A percentile compares a stretch with the other conserved stretches of the same genome.
These are phyloP conservation scores for Pythium monospermum DNA, from an alignment of 352 stramenopile species.

Conservation along the genomic window DNA sequence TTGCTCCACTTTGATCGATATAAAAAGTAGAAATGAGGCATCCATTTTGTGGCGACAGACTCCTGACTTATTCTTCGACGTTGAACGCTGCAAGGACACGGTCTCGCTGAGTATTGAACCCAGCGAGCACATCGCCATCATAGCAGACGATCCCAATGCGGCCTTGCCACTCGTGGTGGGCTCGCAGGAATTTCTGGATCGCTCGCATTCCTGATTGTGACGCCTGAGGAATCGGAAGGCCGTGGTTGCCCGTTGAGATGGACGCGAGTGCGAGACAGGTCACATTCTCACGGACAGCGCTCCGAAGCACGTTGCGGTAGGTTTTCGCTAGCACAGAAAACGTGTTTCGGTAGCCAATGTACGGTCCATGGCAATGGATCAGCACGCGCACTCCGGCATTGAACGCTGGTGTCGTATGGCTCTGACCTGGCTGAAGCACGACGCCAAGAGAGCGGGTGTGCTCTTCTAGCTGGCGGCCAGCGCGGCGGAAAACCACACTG, in stretches of 20 bases:
- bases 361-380: conserved; percentile 56
- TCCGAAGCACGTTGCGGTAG: conserved; percentile 36
- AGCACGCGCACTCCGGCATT: conserved; percentile 36
- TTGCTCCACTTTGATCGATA: no score
- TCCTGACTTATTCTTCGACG: background rate
- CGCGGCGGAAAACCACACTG: conserved; percentile 37
- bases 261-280: conserved; percentile 52
- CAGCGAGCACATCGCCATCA: conserved; percentile 12
- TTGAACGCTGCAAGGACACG: conserved; percentile 9
- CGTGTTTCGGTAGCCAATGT: conserved; percentile 25
- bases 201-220: conserved; percentile 19
- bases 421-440: conserved; percentile 26
- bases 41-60: no score
- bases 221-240: conserved; percentile 21
- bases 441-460: conserved; percentile 28
- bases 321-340: conserved; percentile 35
- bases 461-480: conserved; percentile 25
- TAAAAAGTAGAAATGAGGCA: no score
- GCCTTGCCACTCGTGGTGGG: conserved; percentile 12
- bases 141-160: conserved; percentile 19
- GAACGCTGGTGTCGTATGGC: conserved; percentile 44
- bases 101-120: conserved; percentile 9
- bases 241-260: conserved; percentile 64
- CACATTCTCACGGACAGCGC: conserved; percentile 33
- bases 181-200: conserved; percentile 18